A percentile compares a stretch with the other conserved stretches of the same genome.
phyloP scores from a whole-genome alignment of 805 yeast species.

The Candida bentonensis region DNA sequence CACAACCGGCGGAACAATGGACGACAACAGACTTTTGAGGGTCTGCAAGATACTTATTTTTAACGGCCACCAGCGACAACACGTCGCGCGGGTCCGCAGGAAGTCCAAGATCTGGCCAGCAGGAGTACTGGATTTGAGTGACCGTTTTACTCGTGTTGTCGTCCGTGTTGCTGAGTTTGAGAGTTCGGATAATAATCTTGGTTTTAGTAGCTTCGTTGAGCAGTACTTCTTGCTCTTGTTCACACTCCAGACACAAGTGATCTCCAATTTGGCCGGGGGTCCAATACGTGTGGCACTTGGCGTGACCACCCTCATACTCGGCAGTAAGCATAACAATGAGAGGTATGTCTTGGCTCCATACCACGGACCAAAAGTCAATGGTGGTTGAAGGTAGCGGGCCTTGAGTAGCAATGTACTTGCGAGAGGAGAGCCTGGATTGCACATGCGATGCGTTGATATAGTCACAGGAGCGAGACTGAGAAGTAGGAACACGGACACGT shows the following conservation, averaged over 20 bases:
- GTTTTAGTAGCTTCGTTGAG: slow-evolving; percentile 9
- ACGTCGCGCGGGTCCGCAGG: slow-evolving; percentile 48
- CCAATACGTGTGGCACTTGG: slow-evolving; percentile 88
- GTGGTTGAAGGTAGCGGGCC: slow-evolving; percentile 76
- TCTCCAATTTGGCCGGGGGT: slow-evolving; percentile 35
- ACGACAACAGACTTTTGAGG: slow-evolving; percentile 32
- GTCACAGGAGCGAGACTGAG: slow-evolving; percentile 24
- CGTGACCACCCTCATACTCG: slow-evolving; percentile 63
- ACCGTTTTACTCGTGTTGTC: slow-evolving; percentile 23
- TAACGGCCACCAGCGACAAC: slow-evolving; percentile 37
- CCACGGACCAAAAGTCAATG: slow-evolving; percentile 73
- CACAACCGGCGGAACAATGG: slow-evolving; percentile 97
- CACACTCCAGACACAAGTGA: slow-evolving; percentile 15
- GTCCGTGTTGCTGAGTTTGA: slow-evolving; percentile 27
- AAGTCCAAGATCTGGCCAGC: slow-evolving; percentile 82
- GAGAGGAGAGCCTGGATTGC: slow-evolving; percentile 21
- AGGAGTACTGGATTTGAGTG: slow-evolving; percentile 58
- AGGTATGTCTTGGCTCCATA: slow-evolving; percentile 51
- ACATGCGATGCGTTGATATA: slow-evolving; percentile 82
- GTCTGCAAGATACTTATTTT: slow-evolving; percentile 25
- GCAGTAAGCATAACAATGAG: slow-evolving; percentile 68
- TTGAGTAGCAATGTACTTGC: slow-evolving; percentile 75
- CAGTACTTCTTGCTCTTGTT: slow-evolving; percentile 8
- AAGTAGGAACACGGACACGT: slow-evolving; percentile 43
- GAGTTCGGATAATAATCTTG: slow-evolving; percentile 26